phyloP scores from a whole-genome alignment of 1,284 basidiomycete genomes.

The Austroboletus novae-zelandiae region DNA sequence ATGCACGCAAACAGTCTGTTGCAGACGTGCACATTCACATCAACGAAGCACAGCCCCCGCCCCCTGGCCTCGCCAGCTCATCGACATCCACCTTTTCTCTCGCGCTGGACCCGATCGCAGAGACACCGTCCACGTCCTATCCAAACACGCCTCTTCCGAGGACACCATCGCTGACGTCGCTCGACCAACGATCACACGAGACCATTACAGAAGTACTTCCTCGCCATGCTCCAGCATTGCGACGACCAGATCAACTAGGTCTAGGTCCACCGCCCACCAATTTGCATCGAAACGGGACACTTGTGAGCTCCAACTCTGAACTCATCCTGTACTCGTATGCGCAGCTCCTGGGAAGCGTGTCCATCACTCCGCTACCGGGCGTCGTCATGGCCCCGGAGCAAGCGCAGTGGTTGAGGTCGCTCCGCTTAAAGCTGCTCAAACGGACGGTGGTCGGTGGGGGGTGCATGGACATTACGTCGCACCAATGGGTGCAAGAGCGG shows the following conservation, averaged over 20 bases:
- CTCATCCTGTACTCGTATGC: conserved; percentile 86
- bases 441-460: conserved; percentile 65
- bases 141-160: conserved; percentile 37
- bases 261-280: conserved; percentile 40
- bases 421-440: conserved; percentile 51
- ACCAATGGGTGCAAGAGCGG: conserved; percentile 34
- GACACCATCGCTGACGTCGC: conserved; percentile 23
- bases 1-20: conserved; percentile 72
- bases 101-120: conserved; percentile 67
- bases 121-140: conserved; percentile 44
- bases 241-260: conserved; percentile 39
- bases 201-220: conserved; percentile 18
- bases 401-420: conserved; percentile 38
- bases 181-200: conserved; percentile 15
- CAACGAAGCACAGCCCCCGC: conserved; percentile 33
- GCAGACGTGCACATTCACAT: conserved; percentile 52
- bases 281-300: conserved; percentile 39
- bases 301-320: conserved; percentile 52
- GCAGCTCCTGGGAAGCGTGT: conserved; percentile 71
- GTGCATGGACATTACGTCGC: conserved; percentile 67
- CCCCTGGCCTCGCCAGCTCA: conserved; percentile 38
- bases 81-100: conserved; percentile 63
- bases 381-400: conserved; percentile 38
- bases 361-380: conserved; percentile 38
- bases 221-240: conserved; percentile 20